phyloP scores from a whole-genome alignment of 257 asterid genomes.

The Przewalskia tangutica region DNA sequence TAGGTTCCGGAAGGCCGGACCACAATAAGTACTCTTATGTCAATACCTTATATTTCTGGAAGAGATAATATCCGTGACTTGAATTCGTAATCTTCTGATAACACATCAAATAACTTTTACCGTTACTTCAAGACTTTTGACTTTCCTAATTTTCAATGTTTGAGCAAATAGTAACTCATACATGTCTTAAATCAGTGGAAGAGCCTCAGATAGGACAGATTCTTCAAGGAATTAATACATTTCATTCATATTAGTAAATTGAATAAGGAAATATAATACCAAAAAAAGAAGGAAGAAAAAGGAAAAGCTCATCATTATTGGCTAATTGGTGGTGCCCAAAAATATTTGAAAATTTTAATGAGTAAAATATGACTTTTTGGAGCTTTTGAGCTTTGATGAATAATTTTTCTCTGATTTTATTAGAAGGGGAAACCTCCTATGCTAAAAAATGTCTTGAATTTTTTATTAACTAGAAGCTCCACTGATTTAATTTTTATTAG shows the following conservation, averaged over 20 bases:
- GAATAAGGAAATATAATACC: not conserved
- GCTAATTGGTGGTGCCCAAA: not conserved
- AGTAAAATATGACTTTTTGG: not conserved
- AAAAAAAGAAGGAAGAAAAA: not conserved
- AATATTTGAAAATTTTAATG: not conserved
- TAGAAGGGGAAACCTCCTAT: not conserved
- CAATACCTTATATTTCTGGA: too few relatives aligned
- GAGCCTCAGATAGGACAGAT: too few relatives aligned
- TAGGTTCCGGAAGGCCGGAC: too few relatives aligned
- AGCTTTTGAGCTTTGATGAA: not conserved
- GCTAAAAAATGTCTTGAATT: not conserved
- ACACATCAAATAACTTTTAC: not conserved
- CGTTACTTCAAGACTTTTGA: not conserved
- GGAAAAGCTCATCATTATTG: not conserved
- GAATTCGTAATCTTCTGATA: fast-evolving
- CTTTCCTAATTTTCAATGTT: not conserved
- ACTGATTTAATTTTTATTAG: not conserved
- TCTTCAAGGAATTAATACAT: too few relatives aligned
- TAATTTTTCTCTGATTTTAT: not conserved
- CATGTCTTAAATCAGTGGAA: not conserved
- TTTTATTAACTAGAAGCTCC: not conserved
- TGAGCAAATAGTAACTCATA: not conserved
- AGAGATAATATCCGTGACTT: fast-evolving
- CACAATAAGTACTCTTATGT: not conserved
- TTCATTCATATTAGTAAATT: not conserved